A percentile compares a stretch with the other conserved stretches of the same genome.
phyloP scores from a whole-genome alignment of 148 eudicot species.

The Rhododendron kiyosumense region DNA sequence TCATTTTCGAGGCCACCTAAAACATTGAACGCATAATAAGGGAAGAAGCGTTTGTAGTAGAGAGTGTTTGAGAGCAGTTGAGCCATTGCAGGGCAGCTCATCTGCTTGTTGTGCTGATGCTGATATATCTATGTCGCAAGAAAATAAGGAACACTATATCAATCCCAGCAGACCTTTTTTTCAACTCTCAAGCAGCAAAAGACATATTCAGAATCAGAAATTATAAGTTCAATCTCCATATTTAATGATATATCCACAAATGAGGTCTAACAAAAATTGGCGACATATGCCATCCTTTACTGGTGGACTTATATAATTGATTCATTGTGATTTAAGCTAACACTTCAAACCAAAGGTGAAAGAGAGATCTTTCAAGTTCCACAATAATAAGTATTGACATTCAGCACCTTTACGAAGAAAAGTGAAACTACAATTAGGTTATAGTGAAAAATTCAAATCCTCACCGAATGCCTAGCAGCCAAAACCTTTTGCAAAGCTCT shows the following conservation, averaged over 20 bases:
- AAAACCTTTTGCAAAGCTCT: conserved; percentile 87
- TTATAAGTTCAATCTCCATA: neutral
- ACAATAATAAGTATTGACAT: neutral
- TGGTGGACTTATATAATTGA: neutral
- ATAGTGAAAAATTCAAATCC: conserved; percentile 4
- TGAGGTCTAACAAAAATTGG: neutral
- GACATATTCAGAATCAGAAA: neutral
- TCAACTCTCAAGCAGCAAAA: conserved; percentile 9
- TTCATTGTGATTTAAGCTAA: neutral
- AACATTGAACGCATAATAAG: conserved; percentile 88
- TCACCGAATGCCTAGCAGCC: conserved; percentile 81
- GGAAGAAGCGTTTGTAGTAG: conserved; percentile 94
- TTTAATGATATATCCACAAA: neutral
- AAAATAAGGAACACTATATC: neutral
- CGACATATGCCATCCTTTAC: neutral
- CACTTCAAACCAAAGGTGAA: neutral
- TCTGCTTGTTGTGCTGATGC: conserved; percentile 96
- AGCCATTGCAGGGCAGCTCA: conserved; percentile 98
- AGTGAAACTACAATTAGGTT: neutral
- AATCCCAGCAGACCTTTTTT: neutral
- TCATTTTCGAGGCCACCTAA: conserved; percentile 89
- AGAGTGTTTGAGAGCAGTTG: conserved; percentile 97
- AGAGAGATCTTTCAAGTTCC: neutral
- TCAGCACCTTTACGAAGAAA: neutral
- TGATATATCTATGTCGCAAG: conserved; percentile 57